These are phyloP conservation scores for Astrephomene gubernaculifera DNA, from an alignment of 139 green algal genomes.

Conservation along the genomic window DNA sequence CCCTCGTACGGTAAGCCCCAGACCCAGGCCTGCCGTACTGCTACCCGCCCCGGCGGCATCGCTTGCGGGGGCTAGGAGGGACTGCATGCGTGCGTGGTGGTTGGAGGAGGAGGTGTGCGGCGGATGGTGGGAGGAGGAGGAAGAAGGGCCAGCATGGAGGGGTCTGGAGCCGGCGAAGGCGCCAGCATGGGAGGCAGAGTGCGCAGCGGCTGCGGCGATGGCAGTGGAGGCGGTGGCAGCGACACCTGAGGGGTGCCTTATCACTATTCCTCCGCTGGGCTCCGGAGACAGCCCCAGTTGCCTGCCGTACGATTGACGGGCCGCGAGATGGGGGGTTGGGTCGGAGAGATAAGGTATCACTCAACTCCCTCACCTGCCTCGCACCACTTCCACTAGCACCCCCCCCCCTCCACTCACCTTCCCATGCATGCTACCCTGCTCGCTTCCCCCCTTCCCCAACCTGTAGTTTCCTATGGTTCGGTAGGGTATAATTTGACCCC, in stretches of 20 bases:
- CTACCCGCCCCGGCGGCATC: neutral
- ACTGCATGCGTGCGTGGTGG: constrained; percentile 1
- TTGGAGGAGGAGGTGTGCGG: neutral
- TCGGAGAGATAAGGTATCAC: neutral
- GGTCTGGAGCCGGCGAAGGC: neutral
- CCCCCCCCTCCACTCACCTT: neutral
- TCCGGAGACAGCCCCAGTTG: no score
- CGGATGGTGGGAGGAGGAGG: no score
- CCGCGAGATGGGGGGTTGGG: no score
- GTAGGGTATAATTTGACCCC: neutral
- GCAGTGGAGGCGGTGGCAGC: neutral
- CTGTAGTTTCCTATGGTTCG: neutral
- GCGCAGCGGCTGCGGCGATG: neutral
- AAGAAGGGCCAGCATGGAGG: neutral
- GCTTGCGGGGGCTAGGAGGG: neutral
- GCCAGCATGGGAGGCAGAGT: neutral
- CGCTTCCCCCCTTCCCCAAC: neutral
- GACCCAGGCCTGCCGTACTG: neutral
- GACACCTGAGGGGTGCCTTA: neutral
- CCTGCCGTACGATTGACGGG: no score
- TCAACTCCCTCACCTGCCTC: neutral
- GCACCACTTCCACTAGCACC: no score
- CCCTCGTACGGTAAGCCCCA: neutral
- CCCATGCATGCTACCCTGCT: no score
- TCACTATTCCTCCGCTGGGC: neutral